Base-by-base conservation (phyloP, 2,329 filamentous ascomycete genomes). In the Metarhizium album region DNA sequence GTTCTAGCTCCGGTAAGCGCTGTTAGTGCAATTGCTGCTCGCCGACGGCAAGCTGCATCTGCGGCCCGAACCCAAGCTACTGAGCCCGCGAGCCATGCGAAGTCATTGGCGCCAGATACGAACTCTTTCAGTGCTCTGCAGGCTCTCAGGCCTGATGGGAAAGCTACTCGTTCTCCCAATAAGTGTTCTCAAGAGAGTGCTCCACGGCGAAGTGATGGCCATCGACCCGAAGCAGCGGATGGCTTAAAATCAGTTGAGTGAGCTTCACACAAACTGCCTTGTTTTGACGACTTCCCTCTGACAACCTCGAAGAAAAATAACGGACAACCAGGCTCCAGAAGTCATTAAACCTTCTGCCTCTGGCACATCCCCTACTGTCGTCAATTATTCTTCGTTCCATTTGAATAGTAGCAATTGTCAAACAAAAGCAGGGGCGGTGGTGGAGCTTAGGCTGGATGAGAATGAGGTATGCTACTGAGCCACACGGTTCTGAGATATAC, bases 351-450 rank as follows among this genome's bases (percentile, higher is more conserved):
- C 22, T 23, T 22, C 46, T 27, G 22, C 37, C 35, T n/a, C 18
- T 20, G 9, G 27, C 38, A 7, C 48, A 45, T 47, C 52, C 37
- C 54, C 51, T 43, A 35, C 53, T 16, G 53, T 56, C n/a, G 53
- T 56, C 3, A 67, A 70, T 20, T 68, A 74, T 49, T 73, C 73
- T 0, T 73, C 75, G 0, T 76, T 78, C 48, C 69, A 63, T 22
- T 67, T 71, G 2, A 69, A 59, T 22, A 72, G 73, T 52, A 65
- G 67, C 40, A 80, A 75, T 45, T 62, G 70, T 20, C 66, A 66
- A 46, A 60, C 56, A 22, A 70, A 69, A 22, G 38, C 62, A 4
- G 64, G 70, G 43, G 74, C 73, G 0, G 57, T 64, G 1, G 46
- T 72, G n/a, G 59, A 70, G 20, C 51, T 82, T 1, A 69, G 60